Percentiles rank a stretch among this genome's conserved stretches.
Conservation (phyloP, 176 grass and related monocot species). For the Triticum turgidum region DNA sequence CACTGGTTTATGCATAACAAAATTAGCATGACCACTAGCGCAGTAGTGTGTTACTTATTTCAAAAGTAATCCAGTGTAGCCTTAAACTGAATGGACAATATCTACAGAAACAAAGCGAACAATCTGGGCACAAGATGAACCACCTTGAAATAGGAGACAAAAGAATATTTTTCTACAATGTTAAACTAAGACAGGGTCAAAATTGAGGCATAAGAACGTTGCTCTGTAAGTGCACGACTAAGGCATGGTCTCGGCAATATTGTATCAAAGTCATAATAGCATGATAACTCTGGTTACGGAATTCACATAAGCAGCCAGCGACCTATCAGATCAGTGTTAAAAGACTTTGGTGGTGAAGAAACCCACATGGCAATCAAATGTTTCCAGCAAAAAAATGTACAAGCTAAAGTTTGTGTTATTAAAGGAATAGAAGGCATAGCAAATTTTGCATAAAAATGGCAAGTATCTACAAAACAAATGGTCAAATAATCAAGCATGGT, state of each 20-base stretch:
- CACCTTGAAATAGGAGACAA: not conserved
- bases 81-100: not conserved
- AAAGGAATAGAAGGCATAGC: not conserved
- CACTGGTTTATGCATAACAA: slow-evolving; percentile 8
- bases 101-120: not conserved
- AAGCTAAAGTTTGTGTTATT: slow-evolving; percentile 5
- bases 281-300: not conserved
- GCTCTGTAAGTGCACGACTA: not conserved
- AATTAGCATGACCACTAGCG: not conserved
- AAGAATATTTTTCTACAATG: not conserved
- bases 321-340: slow-evolving; percentile 17
- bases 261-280: not conserved
- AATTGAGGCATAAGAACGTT: not conserved
- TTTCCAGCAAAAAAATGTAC: not conserved
- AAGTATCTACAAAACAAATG: slow-evolving; percentile 5
- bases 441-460: not conserved
- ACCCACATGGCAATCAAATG: not conserved
- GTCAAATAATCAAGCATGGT: slow-evolving; percentile 19
- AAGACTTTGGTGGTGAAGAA: not conserved
- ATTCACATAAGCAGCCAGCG: not conserved
- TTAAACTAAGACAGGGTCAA: not conserved
- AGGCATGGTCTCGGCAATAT: not conserved
- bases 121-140: not conserved
- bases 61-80: not conserved
- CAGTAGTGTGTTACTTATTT: not conserved